Evolutionary conservation across 257 asterid genomes (phyloP).

Genomic region (Leptodermis oblonga): DNA sequence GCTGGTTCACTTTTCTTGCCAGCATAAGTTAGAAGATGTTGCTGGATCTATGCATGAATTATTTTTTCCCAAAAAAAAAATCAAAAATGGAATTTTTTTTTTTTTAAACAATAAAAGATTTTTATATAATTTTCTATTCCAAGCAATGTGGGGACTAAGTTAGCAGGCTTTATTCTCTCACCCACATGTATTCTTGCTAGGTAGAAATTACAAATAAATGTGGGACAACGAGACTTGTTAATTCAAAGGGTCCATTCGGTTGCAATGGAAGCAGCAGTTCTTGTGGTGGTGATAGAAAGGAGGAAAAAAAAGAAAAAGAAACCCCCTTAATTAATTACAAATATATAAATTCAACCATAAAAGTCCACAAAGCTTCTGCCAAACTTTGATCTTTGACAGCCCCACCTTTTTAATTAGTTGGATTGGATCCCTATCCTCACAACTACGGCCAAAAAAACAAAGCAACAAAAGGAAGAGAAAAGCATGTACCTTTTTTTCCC

Average conservation of each 20-base stretch:
- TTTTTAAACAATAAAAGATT: no score
- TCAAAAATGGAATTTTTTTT: no score
- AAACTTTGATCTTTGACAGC: slow-evolving; percentile 25
- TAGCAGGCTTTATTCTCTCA: slow-evolving; percentile 15
- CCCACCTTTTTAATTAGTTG: slow-evolving; percentile 48
- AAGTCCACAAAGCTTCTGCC: slow-evolving; percentile 47
- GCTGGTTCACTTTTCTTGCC: no score
- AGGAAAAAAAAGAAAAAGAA: neutral
- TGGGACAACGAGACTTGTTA: slow-evolving; percentile 12
- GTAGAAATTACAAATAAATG: slow-evolving; percentile 13
- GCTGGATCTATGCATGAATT: no score
- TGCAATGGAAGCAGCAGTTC: slow-evolving; percentile 1
- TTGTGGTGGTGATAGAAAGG: neutral
- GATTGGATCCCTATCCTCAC: slow-evolving; percentile 27
- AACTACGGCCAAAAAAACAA: neutral
- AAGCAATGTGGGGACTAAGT: slow-evolving; percentile 20
- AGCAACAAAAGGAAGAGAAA: no score
- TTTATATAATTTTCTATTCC: no score
- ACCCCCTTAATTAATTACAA: no score
- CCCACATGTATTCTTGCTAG: slow-evolving; percentile 20
- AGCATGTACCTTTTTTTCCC: neutral
- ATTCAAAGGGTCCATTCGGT: neutral
- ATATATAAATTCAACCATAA: slow-evolving; percentile 10
- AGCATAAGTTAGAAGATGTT: no score
- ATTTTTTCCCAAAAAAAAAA: no score